Evolutionary conservation across 495 filamentous ascomycete genomes (phyloP).

Genomic region (Neurospora sublineolata): DNA sequence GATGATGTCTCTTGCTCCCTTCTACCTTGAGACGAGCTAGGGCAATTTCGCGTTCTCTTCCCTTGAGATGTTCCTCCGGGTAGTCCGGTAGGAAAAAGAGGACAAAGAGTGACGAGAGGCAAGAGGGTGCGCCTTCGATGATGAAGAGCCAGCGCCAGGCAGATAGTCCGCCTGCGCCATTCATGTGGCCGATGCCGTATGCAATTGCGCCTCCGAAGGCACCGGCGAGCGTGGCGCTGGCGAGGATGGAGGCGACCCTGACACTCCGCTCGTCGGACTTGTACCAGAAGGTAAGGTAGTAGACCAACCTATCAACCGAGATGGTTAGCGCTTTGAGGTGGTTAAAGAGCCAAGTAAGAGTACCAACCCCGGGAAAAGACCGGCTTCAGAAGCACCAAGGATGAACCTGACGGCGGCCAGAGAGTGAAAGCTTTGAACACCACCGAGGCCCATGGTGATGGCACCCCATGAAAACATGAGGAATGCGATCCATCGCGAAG

Average conservation of each 20-base stretch:
- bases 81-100: conserved; percentile 57
- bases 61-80: conserved; percentile 47
- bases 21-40: conserved; percentile 41
- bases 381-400: conserved; percentile 43
- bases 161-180: conserved; percentile 42
- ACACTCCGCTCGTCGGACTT: conserved; percentile 52
- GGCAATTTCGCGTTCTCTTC: conserved; percentile 45
- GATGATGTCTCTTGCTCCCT: conserved; percentile 43
- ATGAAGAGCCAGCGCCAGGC: conserved; percentile 72
- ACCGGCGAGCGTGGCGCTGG: conserved; percentile 56
- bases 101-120: conserved; percentile 40
- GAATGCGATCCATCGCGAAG: conserved; percentile 56
- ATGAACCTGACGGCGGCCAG: conserved; percentile 55
- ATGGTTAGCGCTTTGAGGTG: neutral
- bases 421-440: conserved; percentile 39
- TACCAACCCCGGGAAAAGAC: conserved; percentile 52
- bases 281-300: conserved; percentile 65
- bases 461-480: conserved; percentile 60
- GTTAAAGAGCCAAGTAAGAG: no score
- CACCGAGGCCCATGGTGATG: conserved; percentile 52
- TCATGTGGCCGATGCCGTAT: conserved; percentile 57
- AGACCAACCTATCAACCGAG: conserved; percentile 25
- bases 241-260: conserved; percentile 53
- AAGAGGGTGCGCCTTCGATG: conserved; percentile 54
- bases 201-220: conserved; percentile 63